phyloP scores from a whole-genome alignment of 371 early-diverging fungal species.

The Aphelidium insulamus region DNA sequence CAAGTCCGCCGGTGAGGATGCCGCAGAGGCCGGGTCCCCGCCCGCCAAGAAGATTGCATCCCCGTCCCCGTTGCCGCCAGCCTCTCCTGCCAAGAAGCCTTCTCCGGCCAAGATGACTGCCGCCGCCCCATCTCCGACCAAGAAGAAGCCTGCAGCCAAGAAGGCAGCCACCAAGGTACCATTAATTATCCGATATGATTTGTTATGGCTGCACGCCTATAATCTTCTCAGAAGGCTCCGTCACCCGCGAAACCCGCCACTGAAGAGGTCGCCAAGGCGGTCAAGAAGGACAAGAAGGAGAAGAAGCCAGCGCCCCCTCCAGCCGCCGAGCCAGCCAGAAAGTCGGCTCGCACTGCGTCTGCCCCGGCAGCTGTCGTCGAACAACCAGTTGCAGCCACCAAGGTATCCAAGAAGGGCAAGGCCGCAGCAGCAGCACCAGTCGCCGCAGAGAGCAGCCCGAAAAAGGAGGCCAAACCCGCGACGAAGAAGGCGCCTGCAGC shows the following conservation, averaged over 20 bases:
- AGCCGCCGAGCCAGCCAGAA: background rate
- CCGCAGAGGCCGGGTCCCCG: too few species aligned
- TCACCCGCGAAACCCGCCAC: too few species aligned
- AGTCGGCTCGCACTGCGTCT: background rate
- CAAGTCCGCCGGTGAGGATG: too few species aligned
- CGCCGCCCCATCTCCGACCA: background rate
- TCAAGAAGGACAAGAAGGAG: background rate
- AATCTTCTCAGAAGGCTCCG: too few species aligned
- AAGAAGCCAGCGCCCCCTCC: background rate
- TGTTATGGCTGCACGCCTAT: too few species aligned
- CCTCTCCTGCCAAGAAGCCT: too few species aligned
- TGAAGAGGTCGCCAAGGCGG: background rate
- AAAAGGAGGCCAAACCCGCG: too few species aligned
- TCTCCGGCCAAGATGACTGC: background rate
- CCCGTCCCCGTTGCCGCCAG: too few species aligned
- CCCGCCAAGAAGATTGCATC: too few species aligned
- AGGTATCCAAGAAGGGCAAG: slow-evolving; percentile 1
- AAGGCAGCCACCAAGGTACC: background rate
- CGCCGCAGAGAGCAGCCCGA: too few species aligned
- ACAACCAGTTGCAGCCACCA: background rate
- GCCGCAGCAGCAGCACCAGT: too few species aligned
- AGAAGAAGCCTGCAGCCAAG: background rate
- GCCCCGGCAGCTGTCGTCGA: background rate
- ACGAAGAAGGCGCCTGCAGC: background rate
- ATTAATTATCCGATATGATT: too few species aligned